Base-by-base conservation (phyloP, 2,329 filamentous ascomycete species). In the Colletotrichum musae region DNA sequence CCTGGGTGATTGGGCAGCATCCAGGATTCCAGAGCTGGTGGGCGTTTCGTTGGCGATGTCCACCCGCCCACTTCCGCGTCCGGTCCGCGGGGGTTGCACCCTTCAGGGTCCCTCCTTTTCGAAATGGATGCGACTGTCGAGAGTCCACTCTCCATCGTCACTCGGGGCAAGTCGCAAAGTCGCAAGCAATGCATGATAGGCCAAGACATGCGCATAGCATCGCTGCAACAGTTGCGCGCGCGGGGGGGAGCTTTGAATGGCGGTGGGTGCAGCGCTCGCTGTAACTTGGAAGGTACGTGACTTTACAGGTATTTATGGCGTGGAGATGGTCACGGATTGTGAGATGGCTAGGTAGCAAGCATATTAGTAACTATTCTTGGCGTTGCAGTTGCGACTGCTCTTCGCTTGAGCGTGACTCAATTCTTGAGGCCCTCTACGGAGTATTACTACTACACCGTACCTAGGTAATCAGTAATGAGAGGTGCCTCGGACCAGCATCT, bases 91-190 rank as follows among this genome's bases (percentile, higher is more conserved):
- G 24, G 9, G 41, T 21, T 48, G 59, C 53, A 47, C 47, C 59
- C 52, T 64, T 58, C 60, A 68, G 65, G 65, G 65, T 64, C 65
- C 53, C 60, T 52, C 53, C 64, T 52, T 54, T 62, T 54, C 50
- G 12, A 57, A 56, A 56, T 56, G 53, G 32, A 28, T n/a, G 26
- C 10, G 4, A n/a, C 41, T 43, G 41, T 43, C 41, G 4, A 43
- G 13, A 43, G 39, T 45, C 54, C 54, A 57, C 54, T 57, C 54
- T 6, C 43, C 47, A 21, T 52, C 36, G 36, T 43, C 32, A 28
- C 58, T 47, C 16, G 52, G 41, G n/a, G 5, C 43, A 60, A 24
- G 58, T 28, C 57, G 16, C 18, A 16, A 18, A 18, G 45, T 18
- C 45, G 32, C 32, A 36, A 36, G 32, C 32, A 36, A 36, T 9